phyloP scores from a whole-genome alignment of 192 early-diverging fungal species.

The Obelidium mucronatum region DNA sequence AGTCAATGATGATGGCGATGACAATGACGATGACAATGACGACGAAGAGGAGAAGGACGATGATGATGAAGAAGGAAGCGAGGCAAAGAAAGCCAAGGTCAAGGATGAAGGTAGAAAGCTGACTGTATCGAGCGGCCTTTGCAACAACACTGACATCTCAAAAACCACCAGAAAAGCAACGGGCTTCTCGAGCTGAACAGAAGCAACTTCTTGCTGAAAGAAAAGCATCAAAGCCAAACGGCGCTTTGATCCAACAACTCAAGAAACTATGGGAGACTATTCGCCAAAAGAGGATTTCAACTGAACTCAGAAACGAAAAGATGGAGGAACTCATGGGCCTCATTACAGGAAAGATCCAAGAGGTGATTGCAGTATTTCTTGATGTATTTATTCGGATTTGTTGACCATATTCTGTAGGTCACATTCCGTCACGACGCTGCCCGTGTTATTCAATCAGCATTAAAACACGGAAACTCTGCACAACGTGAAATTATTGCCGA shows the following conservation, averaged over 20 bases:
- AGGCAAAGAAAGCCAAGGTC: conserved; percentile 16
- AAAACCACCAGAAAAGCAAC: conserved; percentile 25
- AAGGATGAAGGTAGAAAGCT: conserved; percentile 38
- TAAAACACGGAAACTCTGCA: conserved; percentile 85
- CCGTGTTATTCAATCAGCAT: conserved; percentile 86
- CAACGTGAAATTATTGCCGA: conserved; percentile 81
- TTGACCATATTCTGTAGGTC: conserved; percentile 54
- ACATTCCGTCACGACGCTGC: conserved; percentile 97
- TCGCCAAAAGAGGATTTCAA: conserved; percentile 73
- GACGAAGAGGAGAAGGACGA: conserved; percentile 17
- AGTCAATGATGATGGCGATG: conserved; percentile 2
- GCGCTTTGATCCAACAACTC: conserved; percentile 72
- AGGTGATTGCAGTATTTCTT: conserved; percentile 45
- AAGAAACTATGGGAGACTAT: conserved; percentile 90
- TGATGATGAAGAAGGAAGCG: conserved; percentile 1
- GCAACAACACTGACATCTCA: conserved; percentile 13
- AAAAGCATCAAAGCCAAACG: conserved; percentile 68
- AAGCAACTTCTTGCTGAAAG: conserved; percentile 59
- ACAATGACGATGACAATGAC: conserved; percentile 30
- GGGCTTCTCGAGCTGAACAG: conserved; percentile 49
- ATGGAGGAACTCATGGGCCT: conserved; percentile 86
- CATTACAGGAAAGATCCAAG: conserved; percentile 80
- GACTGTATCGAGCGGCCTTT: conserved; percentile 42
- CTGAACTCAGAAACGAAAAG: conserved; percentile 62
- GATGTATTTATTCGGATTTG: neutral